Percentiles rank a stretch among this genome's conserved stretches.
Conservation (phyloP, 73 alveolate species). For the Diophrys appendiculata region DNA sequence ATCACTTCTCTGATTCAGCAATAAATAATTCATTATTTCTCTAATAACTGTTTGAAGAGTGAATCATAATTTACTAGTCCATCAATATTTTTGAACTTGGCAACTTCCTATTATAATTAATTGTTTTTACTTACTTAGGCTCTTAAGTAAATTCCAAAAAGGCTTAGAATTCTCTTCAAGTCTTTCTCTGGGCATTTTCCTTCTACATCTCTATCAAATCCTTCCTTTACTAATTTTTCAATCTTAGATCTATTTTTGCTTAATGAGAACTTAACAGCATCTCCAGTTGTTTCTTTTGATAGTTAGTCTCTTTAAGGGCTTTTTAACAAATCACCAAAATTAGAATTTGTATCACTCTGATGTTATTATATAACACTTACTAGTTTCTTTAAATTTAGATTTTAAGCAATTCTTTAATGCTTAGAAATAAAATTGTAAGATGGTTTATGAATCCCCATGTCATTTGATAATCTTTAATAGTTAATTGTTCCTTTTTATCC, state of each 20-base stretch:
- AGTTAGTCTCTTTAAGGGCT: too few relatives aligned
- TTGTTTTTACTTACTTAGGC: neutral
- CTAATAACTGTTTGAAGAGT: too few relatives aligned
- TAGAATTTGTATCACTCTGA: too few relatives aligned
- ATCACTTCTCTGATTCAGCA: too few relatives aligned
- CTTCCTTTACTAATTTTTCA: neutral
- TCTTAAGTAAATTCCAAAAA: constrained; percentile 2
- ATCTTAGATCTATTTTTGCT: neutral
- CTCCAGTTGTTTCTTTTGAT: constrained; percentile 6
- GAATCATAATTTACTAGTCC: constrained; percentile 2
- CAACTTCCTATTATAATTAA: neutral
- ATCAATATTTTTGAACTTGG: neutral
- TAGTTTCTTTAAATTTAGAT: neutral
- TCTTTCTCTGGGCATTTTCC: neutral
- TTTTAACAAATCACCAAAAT: too few relatives aligned
- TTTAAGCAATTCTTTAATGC: neutral
- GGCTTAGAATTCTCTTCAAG: neutral
- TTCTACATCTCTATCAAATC: neutral
- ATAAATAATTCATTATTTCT: too few relatives aligned
- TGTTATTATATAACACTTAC: too few relatives aligned
- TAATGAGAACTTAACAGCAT: neutral
- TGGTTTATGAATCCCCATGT: constrained; percentile 33
- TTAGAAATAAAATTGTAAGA: constrained; percentile 33
- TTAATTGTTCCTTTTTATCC: constrained; percentile 32
- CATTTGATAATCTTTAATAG: constrained; percentile 9